Base-by-base conservation (phyloP, 768 basidiomycete genomes). In the Podaxis mareebaensis region DNA sequence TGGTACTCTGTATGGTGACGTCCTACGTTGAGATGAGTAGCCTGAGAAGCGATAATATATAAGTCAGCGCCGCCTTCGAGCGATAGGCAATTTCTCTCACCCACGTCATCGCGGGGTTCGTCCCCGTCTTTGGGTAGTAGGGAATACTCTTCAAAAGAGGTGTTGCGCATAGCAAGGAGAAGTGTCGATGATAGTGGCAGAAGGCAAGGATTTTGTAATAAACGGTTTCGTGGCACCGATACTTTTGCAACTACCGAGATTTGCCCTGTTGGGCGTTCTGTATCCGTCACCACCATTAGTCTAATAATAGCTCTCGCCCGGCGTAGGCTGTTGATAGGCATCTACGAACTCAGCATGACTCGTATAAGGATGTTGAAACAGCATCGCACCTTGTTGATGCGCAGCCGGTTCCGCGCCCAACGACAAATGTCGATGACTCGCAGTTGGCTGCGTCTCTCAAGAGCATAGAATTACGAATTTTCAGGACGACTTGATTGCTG, bases 101-200 rank as follows among this genome's bases (percentile, higher is more conserved):
- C 54, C 20, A 42, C 59, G 6, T 39, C 48, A 39, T 13, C 24
- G 13, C 26, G 49, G 12, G 36, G 17, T 20, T 24, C 46, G 17
- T 44, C 42, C 4, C n/a, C 49, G 22, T 60, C 59, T 36, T 53
- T 52, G 59, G 49, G 49, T 13, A 60, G 22, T 26, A 60, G n/a
- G 7, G 49, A 52, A 20, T 60, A 60, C 40, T 60, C 59, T 60
- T 60, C 59, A 52, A 15, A 60, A 17, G 59, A 60, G 13, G 33
- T 12, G 38, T 26, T 24, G 22, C 59, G 59, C 59, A 60, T 60
- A 26, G 48, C 12, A 38, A 39, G 33, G 33, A 39, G 30, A 20
- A 20, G 20, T 3, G 10, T 30, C 28, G 36, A 20, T 7, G 38
- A 20, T 39, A 4, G 36, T 24, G 33, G 49, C 15, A 52, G 22